phyloP scores from a whole-genome alignment of 306 rosid genomes.

The Neltuma alba region DNA sequence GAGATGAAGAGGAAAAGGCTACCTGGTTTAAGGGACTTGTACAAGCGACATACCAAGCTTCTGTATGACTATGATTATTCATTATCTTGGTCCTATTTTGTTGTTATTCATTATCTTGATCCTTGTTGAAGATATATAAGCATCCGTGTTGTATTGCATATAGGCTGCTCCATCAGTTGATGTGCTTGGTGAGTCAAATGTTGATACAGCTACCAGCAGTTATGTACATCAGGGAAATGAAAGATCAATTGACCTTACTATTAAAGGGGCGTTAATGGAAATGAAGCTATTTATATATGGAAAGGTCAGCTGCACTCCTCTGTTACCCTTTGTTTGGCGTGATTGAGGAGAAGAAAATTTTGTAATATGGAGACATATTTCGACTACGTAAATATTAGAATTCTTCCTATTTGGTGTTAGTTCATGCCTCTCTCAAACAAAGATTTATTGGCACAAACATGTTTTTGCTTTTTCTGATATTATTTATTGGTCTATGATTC shows the following conservation, averaged over 20 bases:
- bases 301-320: slow-evolving; percentile 58
- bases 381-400: neutral
- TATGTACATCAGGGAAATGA: slow-evolving; percentile 43
- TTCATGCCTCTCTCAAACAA: neutral
- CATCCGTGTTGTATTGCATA: slow-evolving; percentile 39
- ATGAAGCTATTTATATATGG: slow-evolving; percentile 77
- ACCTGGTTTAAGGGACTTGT: slow-evolving; percentile 77
- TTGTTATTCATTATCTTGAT: slow-evolving; percentile 1
- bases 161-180: slow-evolving; percentile 77
- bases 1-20: slow-evolving; percentile 70
- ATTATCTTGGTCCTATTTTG: neutral
- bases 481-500: slow-evolving; percentile 10
- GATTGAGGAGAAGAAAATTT: neutral
- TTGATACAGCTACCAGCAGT: slow-evolving; percentile 41
- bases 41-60: slow-evolving; percentile 95
- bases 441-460: neutral
- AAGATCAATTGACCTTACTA: slow-evolving; percentile 76
- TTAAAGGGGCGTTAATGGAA: slow-evolving; percentile 85
- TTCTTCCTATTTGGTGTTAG: slow-evolving; percentile 8
- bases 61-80: slow-evolving; percentile 56
- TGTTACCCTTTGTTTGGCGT: slow-evolving; percentile 18
- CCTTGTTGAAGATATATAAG: slow-evolving; percentile 7
- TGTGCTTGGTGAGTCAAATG: slow-evolving; percentile 54
- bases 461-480: neutral
- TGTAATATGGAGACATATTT: slow-evolving; percentile 16